These are phyloP conservation scores for Blepharisma japonicum DNA, from an alignment of 73 alveolate genomes.

Conservation along the genomic window DNA sequence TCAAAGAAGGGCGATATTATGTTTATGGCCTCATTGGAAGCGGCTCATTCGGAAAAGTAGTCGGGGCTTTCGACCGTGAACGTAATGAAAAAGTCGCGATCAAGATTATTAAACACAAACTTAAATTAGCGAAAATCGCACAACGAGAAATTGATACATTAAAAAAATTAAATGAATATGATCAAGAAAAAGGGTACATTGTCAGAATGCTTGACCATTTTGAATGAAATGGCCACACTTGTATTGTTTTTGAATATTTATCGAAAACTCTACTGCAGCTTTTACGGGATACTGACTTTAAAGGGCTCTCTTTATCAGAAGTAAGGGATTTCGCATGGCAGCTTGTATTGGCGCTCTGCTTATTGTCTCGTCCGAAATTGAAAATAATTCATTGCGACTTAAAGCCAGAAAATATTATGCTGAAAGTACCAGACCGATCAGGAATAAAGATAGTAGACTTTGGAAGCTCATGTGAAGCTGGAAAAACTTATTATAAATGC, in stretches of 20 bases:
- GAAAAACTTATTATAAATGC: not conserved
- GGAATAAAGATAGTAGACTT: not conserved
- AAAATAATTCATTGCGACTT: conserved; percentile 51
- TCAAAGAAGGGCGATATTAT: conserved; percentile 25
- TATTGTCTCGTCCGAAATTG: conserved; percentile 40
- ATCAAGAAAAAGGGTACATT: conserved; percentile 35
- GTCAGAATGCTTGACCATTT: conserved; percentile 56
- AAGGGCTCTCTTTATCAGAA: conserved; percentile 42
- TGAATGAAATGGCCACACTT: conserved; percentile 40
- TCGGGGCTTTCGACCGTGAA: conserved; percentile 34
- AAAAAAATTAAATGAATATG: conserved; percentile 43
- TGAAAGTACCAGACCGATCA: not conserved
- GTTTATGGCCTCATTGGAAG: conserved; percentile 50
- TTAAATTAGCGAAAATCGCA: conserved; percentile 40
- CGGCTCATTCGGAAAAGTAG: conserved; percentile 58
- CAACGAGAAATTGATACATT: conserved; percentile 41
- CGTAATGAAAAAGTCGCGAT: conserved; percentile 48
- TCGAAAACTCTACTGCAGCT: conserved; percentile 46
- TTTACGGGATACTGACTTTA: conserved; percentile 27
- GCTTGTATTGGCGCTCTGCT: conserved; percentile 43
- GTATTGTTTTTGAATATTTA: conserved; percentile 58
- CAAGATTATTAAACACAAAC: conserved; percentile 46
- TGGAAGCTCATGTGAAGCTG: conserved; percentile 18
- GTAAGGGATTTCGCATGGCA: conserved; percentile 42
- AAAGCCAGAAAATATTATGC: conserved; percentile 61